phyloP scores from a whole-genome alignment of 345 rosid species.

The Noccaea bulbosa region DNA sequence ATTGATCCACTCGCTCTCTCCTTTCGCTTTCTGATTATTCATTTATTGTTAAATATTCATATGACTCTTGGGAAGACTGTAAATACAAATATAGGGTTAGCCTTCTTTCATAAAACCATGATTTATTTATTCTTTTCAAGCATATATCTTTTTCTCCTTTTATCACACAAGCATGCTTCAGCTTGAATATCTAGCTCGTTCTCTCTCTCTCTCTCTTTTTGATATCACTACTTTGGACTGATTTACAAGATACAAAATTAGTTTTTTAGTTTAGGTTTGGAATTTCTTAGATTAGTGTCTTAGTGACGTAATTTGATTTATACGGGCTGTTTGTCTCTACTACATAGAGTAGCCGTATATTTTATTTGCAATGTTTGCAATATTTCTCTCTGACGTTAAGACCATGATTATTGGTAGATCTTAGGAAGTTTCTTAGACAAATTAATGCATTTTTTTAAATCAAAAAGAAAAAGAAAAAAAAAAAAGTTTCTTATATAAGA shows the following conservation, averaged over 20 bases:
- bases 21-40: constrained; percentile 36
- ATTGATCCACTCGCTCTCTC: constrained; percentile 31
- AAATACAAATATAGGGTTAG: constrained; percentile 36
- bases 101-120: constrained; percentile 40
- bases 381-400: neutral
- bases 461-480: no score
- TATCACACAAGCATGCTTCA: constrained; percentile 36
- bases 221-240: constrained; percentile 30
- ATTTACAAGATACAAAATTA: neutral
- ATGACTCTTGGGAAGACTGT: constrained; percentile 26
- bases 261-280: neutral
- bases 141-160: constrained; percentile 31
- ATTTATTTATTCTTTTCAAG: constrained; percentile 41
- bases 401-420: no score
- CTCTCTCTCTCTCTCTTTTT: constrained; percentile 5
- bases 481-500: no score
- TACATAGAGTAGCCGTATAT: neutral
- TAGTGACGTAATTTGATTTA: constrained; percentile 1
- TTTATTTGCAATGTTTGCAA: neutral
- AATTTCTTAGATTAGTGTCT: constrained; percentile 1
- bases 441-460: no score
- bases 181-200: constrained; percentile 13
- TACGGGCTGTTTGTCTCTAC: neutral
- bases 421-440: no score
- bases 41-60: neutral